Evolutionary conservation across 805 yeast genomes (phyloP), one percentile per base, ranked within the genome.

Genomic region (Diddensiella santjacobensis): DNA sequence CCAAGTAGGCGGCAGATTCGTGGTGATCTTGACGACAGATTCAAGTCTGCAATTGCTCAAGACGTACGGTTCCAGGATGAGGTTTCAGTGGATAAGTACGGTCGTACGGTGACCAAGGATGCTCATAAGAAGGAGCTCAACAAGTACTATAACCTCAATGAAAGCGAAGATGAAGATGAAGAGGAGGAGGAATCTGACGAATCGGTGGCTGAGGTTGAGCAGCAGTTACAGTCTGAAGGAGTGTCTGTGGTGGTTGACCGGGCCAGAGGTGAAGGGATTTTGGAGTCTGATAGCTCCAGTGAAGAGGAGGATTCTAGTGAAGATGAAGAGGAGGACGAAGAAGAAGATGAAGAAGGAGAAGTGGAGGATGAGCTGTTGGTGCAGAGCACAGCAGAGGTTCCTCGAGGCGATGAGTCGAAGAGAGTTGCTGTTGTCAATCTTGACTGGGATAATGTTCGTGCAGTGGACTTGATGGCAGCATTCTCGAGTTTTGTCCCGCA

Each of bases 361-460:
- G 58, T 49, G 2, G 58, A 49, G 3, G 58, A 49, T 15, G 57
- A 50, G 5, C 40, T 38, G 5, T 58, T 45, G 20, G 31, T 40
- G 23, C 61, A 59, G 3, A 70, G 63, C 33, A 70, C 64, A 4
- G 71, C 70, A 6, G 75, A 78, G 45, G 85, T 93, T n/a, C 89
- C 86, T 42, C 83, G 81, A 44, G 95, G 96, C 40, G 96, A 91
- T 2, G 95, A 96, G 24, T 74, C 95, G 1, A 71, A 70, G 29
- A 72, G 86, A 3, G 73, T 93, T 60, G 99, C 99, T 0, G 96
- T 84, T 1, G 98, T 93, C 24, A 93, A 93, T 61, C 72, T 93
- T 77, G 99, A 93, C 63, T 93, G 99, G 99, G 99, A 93, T 59
- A 86, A 93, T 61, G 75, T 93, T n/a, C 77, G 80, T 40, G 85